Evolutionary conservation across 495 filamentous ascomycete species (phyloP), one percentile per base, ranked within the genome.

Genomic region (Neurospora sp.): DNA sequence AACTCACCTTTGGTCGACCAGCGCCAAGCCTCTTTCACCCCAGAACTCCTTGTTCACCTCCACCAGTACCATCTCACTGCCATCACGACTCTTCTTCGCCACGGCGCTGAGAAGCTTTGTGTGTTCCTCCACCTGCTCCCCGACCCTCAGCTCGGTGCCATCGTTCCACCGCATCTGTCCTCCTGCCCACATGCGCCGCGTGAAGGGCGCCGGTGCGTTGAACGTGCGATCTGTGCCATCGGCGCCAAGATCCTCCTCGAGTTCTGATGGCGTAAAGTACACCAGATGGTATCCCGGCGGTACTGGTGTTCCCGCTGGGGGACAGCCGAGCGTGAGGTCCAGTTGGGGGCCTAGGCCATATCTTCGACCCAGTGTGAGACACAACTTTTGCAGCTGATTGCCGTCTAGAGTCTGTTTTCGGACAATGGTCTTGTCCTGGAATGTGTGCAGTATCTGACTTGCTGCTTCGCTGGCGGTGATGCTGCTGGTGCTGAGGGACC

Each of bases 131-230:
- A 88, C 87, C 9, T 80, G 72, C 53, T 89, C 84, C 3, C 88
- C 89, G 0, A 90, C 83, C 10, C 71, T 70, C 42, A 75, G 22
- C 4, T 45, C 53, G 14, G 16, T 16, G 8, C 27, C 68, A 3
- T 44, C 68, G 12, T 17, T 37, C 87, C 87, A 90, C n/a, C 76
- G 69, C 35, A 90, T 82, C 72, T 86, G 81, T 0, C 90, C 90
- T 27, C 89, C 90, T 2, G 90, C 89, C 90, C 90, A 91, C 89
- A 92, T 91, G 16, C 90, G 86, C 31, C 89, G 79, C 6, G 87
- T 90, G 70, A 89, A 92, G 0, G 89, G 88, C 8, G 79, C 65
- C 0, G 85, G 82, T 0, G 90, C 86, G 71, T 88, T 90, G 73
- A 89, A 90, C 0, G 83, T 85, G 1, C 78, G 75, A 79, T 91